phyloP scores from a whole-genome alignment of 495 filamentous ascomycete species.

The Monascus purpureus region DNA sequence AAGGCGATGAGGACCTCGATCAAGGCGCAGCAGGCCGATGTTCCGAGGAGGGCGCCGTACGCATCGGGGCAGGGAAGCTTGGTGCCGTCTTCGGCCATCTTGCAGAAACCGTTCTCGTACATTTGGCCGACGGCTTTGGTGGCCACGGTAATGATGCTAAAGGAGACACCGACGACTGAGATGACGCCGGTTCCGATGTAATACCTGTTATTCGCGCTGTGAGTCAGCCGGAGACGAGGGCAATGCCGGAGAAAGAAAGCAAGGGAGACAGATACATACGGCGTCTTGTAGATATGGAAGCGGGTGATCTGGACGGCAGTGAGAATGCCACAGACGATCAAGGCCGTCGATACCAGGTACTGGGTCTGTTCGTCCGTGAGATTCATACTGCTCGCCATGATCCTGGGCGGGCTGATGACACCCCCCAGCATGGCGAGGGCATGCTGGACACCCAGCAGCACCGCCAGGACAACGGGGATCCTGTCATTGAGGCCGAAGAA shows the following conservation, averaged over 20 bases:
- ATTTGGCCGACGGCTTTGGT: constrained; percentile 67
- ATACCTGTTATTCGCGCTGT: constrained; percentile 49
- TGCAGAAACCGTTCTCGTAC: constrained; percentile 72
- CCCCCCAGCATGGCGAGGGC: constrained; percentile 54
- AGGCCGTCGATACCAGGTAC: constrained; percentile 66
- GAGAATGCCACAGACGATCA: constrained; percentile 64
- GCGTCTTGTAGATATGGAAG: constrained; percentile 57
- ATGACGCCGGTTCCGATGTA: constrained; percentile 81
- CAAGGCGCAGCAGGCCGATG: constrained; percentile 41
- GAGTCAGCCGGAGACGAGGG: not conserved
- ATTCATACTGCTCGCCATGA: constrained; percentile 49
- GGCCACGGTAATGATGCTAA: constrained; percentile 77
- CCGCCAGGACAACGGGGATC: constrained; percentile 66
- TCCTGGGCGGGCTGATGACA: constrained; percentile 61
- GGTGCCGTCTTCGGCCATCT: constrained; percentile 11
- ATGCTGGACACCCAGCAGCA: constrained; percentile 62
- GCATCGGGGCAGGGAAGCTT: constrained; percentile 65
- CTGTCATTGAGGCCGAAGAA: constrained; percentile 81
- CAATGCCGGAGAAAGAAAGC: not conserved
- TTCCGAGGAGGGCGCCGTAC: constrained; percentile 77
- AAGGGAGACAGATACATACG: constrained; percentile 40
- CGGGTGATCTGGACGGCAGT: constrained; percentile 63
- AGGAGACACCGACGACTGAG: constrained; percentile 80
- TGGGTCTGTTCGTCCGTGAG: constrained; percentile 36
- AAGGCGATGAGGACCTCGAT: constrained; percentile 32